Conservation (phyloP, 2,329 filamentous ascomycete genomes). For the Ceratocystis cubensis region DNA sequence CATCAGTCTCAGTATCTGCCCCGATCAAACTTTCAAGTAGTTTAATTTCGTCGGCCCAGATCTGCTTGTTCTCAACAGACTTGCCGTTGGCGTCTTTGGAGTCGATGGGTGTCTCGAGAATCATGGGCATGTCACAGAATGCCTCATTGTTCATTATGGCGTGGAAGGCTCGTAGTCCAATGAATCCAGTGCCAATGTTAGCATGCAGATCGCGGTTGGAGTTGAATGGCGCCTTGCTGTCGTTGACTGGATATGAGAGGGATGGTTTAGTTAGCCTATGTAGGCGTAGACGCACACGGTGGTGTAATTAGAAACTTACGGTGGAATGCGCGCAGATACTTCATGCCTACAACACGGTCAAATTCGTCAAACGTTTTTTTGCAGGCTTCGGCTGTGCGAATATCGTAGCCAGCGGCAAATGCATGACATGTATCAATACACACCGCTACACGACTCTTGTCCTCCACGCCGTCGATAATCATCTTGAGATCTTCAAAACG, state of each 20-base stretch:
- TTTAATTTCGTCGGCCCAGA: conserved; percentile 94
- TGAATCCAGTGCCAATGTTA: conserved; percentile 90
- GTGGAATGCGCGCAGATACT: conserved; percentile 76
- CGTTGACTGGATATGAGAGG: conserved; percentile 51
- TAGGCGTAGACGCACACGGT: background rate
- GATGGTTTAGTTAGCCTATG: background rate
- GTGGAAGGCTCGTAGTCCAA: conserved; percentile 83
- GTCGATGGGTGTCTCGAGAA: conserved; percentile 92
- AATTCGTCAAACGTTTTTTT: conserved; percentile 61
- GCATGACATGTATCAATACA: conserved; percentile 96
- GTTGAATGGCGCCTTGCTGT: conserved; percentile 78
- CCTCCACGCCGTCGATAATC: conserved; percentile 66
- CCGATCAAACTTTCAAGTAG: conserved; percentile 77
- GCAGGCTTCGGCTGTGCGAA: conserved; percentile 64
- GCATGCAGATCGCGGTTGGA: conserved; percentile 84
- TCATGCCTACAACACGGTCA: conserved; percentile 60
- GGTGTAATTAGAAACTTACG: conserved; percentile 25
- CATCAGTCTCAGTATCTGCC: conserved; percentile 62
- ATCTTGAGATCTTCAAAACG: conserved; percentile 76
- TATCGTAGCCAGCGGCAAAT: conserved; percentile 86
- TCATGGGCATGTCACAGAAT: conserved; percentile 72
- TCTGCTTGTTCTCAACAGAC: conserved; percentile 59
- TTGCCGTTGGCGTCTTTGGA: conserved; percentile 52
- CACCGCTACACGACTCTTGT: conserved; percentile 77
- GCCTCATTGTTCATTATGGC: conserved; percentile 71